Evolutionary conservation across 345 rosid genomes (phyloP).

Genomic region (Gossypium longicalyx): DNA sequence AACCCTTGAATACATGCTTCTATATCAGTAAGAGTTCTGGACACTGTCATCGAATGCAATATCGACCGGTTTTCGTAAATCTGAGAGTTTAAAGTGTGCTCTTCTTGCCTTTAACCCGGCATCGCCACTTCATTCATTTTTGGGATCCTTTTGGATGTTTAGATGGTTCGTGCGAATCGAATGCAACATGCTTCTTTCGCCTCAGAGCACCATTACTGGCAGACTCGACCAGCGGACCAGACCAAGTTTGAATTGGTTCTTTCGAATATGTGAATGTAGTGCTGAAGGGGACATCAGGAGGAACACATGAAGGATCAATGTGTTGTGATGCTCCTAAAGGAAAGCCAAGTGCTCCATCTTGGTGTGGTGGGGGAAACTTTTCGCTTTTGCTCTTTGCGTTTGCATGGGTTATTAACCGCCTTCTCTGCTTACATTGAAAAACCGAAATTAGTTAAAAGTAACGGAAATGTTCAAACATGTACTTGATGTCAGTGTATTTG

Average conservation of each 20-base stretch:
- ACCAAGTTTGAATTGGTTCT: conserved; percentile 50
- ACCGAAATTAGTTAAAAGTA: background rate
- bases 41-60: conserved; percentile 12
- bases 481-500: background rate
- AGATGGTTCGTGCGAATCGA: conserved; percentile 30
- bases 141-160: conserved; percentile 31
- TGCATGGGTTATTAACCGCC: conserved; percentile 61
- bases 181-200: conserved; percentile 47
- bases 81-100: conserved; percentile 28
- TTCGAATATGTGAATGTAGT: conserved; percentile 45
- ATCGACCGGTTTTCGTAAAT: background rate
- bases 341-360: conserved; percentile 66
- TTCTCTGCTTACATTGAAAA: conserved; percentile 38
- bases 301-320: conserved; percentile 40
- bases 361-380: conserved; percentile 70
- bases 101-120: conserved; percentile 42
- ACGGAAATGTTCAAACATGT: background rate
- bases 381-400: conserved; percentile 63
- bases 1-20: background rate
- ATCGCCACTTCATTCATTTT: conserved; percentile 38
- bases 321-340: conserved; percentile 60
- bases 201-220: conserved; percentile 34
- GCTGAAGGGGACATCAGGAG: conserved; percentile 55
- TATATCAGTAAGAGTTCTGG: background rate
- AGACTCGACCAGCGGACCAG: conserved; percentile 61